These are phyloP conservation scores for Debaryomycetaceae sp. DNA, from an alignment of 1,139 yeast species.

Conservation along the genomic window DNA sequence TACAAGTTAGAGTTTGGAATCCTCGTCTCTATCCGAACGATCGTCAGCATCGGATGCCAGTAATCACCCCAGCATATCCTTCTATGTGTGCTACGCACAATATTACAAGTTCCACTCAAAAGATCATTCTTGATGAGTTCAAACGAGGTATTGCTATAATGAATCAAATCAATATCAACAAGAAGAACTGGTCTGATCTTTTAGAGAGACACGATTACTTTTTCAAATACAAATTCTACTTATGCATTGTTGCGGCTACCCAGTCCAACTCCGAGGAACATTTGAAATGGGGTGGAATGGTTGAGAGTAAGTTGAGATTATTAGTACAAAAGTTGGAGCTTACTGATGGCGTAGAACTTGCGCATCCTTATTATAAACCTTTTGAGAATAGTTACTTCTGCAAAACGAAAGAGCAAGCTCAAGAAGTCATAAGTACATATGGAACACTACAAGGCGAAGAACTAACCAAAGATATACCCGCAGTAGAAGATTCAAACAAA, in stretches of 20 bases:
- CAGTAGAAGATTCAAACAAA: background rate
- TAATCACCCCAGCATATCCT: slow-evolving; percentile 98
- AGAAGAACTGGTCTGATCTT: slow-evolving; percentile 69
- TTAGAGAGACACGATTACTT: slow-evolving; percentile 81
- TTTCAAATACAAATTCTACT: slow-evolving; percentile 76
- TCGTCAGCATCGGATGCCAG: slow-evolving; percentile 92
- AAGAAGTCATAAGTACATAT: slow-evolving; percentile 51
- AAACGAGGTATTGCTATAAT: slow-evolving; percentile 70
- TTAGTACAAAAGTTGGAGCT: slow-evolving; percentile 80
- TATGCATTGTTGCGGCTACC: slow-evolving; percentile 79
- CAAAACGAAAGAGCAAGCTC: slow-evolving; percentile 51
- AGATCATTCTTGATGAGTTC: slow-evolving; percentile 71
- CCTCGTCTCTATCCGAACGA: slow-evolving; percentile 88
- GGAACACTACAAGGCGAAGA: slow-evolving; percentile 49
- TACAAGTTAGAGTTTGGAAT: slow-evolving; percentile 96
- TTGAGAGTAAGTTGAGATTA: slow-evolving; percentile 80
- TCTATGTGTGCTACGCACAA: slow-evolving; percentile 99
- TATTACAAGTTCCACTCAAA: slow-evolving; percentile 82
- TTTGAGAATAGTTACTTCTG: slow-evolving; percentile 58
- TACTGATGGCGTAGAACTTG: slow-evolving; percentile 68
- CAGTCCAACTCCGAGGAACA: slow-evolving; percentile 69
- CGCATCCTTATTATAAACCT: slow-evolving; percentile 87
- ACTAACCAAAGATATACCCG: slow-evolving; percentile 7
- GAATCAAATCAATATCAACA: slow-evolving; percentile 64
- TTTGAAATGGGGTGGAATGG: slow-evolving; percentile 85